Conservation (phyloP, 371 early-diverging fungal genomes). For the Syncephalastrum sp. region DNA sequence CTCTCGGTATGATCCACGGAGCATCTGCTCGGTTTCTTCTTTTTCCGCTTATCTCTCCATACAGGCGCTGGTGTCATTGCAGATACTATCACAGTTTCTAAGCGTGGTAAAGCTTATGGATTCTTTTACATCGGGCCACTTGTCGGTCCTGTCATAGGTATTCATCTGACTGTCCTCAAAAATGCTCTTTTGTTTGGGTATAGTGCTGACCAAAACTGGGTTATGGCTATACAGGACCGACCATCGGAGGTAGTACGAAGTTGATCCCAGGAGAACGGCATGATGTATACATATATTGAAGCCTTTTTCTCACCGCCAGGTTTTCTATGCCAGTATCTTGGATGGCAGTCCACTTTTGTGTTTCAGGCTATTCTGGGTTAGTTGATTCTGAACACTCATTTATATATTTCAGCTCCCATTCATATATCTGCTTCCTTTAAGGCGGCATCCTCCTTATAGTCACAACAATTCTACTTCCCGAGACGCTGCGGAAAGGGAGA, state of each 20-base stretch:
- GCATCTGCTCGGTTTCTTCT: background rate
- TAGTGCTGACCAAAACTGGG: no score
- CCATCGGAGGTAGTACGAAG: conserved; percentile 3
- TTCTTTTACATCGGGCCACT: conserved; percentile 24
- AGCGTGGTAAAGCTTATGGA: conserved; percentile 29
- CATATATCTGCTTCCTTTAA: background rate
- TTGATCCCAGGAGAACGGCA: no score
- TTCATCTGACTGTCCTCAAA: no score
- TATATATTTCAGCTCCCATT: background rate
- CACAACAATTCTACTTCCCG: conserved; percentile 22
- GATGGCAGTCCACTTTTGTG: conserved; percentile 67
- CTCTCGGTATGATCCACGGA: conserved; percentile 38
- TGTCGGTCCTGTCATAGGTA: conserved; percentile 19
- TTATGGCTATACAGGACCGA: background rate
- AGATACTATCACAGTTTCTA: conserved; percentile 19
- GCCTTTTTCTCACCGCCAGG: conserved; percentile 18
- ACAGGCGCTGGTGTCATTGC: conserved; percentile 38
- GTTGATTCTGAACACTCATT: background rate
- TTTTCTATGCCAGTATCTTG: conserved; percentile 53
- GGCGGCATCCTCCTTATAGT: conserved; percentile 18
- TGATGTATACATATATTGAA: no score
- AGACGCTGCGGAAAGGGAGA: conserved; percentile 21
- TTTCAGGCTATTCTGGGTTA: conserved; percentile 51
- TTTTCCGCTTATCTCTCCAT: background rate
- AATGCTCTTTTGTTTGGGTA: background rate